Evolutionary conservation across 352 stramenopile species (phyloP).

Genomic region (Pythium brachiatum): DNA sequence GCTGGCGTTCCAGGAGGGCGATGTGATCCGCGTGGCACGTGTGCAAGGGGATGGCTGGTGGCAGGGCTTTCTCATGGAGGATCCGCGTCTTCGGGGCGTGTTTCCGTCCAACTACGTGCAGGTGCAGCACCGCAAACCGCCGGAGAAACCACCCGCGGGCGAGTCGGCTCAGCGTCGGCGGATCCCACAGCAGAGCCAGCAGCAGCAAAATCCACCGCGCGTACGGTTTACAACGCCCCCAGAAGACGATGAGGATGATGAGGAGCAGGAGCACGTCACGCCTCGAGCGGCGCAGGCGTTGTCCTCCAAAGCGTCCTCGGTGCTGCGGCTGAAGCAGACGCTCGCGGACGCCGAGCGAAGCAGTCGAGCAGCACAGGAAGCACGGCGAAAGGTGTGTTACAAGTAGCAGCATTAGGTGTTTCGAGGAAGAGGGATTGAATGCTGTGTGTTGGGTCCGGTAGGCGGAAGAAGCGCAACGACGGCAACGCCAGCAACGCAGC

Average conservation of each 20-base stretch:
- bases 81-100: constrained; percentile 32
- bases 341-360: constrained; percentile 42
- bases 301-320: constrained; percentile 21
- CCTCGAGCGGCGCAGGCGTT: constrained; percentile 19
- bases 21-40: constrained; percentile 42
- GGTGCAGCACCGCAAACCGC: constrained; percentile 33
- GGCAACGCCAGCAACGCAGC: constrained; percentile 1
- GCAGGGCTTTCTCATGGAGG: constrained; percentile 37
- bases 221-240: constrained; percentile 3
- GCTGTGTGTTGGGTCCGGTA: no score
- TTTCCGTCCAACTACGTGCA: constrained; percentile 75
- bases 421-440: no score
- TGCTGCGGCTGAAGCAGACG: constrained; percentile 42
- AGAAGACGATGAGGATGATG: constrained; percentile 20
- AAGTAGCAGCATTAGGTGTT: no score
- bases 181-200: constrained; percentile 21
- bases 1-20: constrained; percentile 42
- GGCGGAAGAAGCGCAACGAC: constrained; percentile 19
- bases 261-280: constrained; percentile 12
- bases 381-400: constrained; percentile 36
- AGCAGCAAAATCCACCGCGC: constrained; percentile 15
- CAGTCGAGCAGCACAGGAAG: constrained; percentile 34
- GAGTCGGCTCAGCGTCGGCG: constrained; percentile 1
- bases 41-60: constrained; percentile 70
- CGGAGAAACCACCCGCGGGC: neutral